phyloP scores from a whole-genome alignment of 2,329 filamentous ascomycete species.

The Leptosphaerulina australis region DNA sequence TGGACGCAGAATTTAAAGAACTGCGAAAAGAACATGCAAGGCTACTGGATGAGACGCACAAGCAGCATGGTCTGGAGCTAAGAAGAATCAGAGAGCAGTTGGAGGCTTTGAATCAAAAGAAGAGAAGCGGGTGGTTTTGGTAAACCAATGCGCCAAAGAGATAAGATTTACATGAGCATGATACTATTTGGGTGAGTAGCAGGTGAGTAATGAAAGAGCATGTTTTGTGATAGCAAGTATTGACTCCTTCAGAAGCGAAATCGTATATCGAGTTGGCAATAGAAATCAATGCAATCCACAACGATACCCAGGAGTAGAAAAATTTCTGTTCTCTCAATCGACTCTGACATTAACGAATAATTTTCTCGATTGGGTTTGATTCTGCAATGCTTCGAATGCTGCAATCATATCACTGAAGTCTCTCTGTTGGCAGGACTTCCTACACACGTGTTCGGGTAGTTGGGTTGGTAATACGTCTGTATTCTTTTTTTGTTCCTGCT shows the following conservation, averaged over 20 bases:
- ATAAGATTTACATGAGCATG: too few relatives aligned
- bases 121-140: conserved; percentile 4
- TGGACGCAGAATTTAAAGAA: conserved; percentile 66
- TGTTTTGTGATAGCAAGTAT: too few relatives aligned
- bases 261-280: too few relatives aligned
- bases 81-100: conserved; percentile 32
- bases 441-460: too few relatives aligned
- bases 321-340: not conserved
- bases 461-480: too few relatives aligned
- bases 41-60: conserved; percentile 31
- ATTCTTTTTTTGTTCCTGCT: too few relatives aligned
- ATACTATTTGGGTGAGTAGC: too few relatives aligned
- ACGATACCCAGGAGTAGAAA: not conserved
- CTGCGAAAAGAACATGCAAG: conserved; percentile 63
- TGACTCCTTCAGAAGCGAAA: too few relatives aligned
- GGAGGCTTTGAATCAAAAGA: conserved; percentile 22
- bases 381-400: conserved; percentile 28
- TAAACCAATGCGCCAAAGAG: too few relatives aligned
- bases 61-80: conserved; percentile 29
- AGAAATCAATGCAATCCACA: too few relatives aligned
- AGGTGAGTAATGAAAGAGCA: too few relatives aligned
- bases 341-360: conserved; percentile 28
- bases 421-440: too few relatives aligned
- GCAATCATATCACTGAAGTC: conserved; percentile 22
- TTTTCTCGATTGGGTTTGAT: conserved; percentile 31